A percentile compares a stretch with the other conserved stretches of the same genome.
phyloP scores from a whole-genome alignment of 192 early-diverging fungal genomes.

The Coemansia sp. region DNA sequence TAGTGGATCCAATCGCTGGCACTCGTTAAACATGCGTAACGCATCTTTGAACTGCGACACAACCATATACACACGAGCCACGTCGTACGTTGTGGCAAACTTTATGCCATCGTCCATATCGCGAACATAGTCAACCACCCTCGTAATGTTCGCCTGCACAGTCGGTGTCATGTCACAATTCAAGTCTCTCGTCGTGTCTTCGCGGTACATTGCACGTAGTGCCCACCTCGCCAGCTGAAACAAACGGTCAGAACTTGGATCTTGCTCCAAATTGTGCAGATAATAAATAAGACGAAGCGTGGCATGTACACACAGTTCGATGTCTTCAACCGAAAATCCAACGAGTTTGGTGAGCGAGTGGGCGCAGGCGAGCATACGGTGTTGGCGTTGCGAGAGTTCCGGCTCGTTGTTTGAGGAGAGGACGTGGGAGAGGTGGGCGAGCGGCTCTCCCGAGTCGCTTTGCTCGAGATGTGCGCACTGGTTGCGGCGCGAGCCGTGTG shows the following conservation, averaged over 20 bases:
- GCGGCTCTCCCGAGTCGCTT: constrained; percentile 10
- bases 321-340: constrained; percentile 29
- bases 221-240: constrained; percentile 31
- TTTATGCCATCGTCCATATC: not conserved
- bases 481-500: constrained; percentile 8
- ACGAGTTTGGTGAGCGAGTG: constrained; percentile 14
- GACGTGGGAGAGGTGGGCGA: constrained; percentile 19
- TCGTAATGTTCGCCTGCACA: constrained; percentile 10
- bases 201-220: constrained; percentile 42
- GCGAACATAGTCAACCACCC: constrained; percentile 8
- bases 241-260: not conserved
- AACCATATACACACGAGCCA: constrained; percentile 30
- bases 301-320: constrained; percentile 31
- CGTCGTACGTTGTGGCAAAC: constrained; percentile 27
- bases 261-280: constrained; percentile 18
- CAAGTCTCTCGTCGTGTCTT: constrained; percentile 25
- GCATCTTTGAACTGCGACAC: constrained; percentile 17
- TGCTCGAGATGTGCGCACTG: constrained; percentile 33
- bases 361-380: constrained; percentile 24
- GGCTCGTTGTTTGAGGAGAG: constrained; percentile 15
- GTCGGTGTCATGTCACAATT: not conserved
- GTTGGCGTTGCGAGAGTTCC: constrained; percentile 20
- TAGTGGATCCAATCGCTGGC: constrained; percentile 20
- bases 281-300: constrained; percentile 40
- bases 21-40: constrained; percentile 20